Evolutionary conservation across 768 basidiomycete species (phyloP).

Genomic region (Postia placenta): DNA sequence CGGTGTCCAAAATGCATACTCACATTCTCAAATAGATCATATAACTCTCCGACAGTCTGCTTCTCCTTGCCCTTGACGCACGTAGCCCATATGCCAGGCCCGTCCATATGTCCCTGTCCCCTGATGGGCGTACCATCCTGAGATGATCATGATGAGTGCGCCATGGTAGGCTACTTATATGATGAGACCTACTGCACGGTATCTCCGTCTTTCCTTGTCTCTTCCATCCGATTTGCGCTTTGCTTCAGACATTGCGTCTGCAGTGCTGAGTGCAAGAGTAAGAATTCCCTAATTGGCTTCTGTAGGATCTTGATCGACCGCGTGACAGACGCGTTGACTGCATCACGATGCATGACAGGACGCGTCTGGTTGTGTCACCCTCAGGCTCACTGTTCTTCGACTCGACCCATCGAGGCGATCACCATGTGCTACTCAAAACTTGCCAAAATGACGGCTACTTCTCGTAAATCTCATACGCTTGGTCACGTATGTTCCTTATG

Average conservation of each 20-base stretch:
- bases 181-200: constrained; percentile 12
- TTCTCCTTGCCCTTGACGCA: constrained; percentile 83
- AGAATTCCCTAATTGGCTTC: no score
- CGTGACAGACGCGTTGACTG: no score
- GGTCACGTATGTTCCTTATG: no score
- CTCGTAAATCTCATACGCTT: no score
- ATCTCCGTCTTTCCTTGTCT: constrained; percentile 19
- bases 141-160: not conserved
- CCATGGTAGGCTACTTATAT: not conserved
- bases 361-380: no score
- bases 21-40: constrained; percentile 75
- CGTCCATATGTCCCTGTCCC: constrained; percentile 61
- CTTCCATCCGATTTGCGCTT: constrained; percentile 20
- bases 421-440: no score
- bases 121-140: constrained; percentile 68
- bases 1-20: constrained; percentile 19
- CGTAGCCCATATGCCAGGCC: constrained; percentile 82
- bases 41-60: constrained; percentile 68
- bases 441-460: no score
- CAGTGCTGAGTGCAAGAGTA: not conserved
- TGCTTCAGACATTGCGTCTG: constrained; percentile 11
- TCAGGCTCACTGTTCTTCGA: no score
- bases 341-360: no score
- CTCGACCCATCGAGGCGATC: no score
- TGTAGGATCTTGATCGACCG: no score